These are phyloP conservation scores for Endoconidiophora polonica DNA, from an alignment of 2,329 filamentous ascomycete species.

Conservation along the genomic window DNA sequence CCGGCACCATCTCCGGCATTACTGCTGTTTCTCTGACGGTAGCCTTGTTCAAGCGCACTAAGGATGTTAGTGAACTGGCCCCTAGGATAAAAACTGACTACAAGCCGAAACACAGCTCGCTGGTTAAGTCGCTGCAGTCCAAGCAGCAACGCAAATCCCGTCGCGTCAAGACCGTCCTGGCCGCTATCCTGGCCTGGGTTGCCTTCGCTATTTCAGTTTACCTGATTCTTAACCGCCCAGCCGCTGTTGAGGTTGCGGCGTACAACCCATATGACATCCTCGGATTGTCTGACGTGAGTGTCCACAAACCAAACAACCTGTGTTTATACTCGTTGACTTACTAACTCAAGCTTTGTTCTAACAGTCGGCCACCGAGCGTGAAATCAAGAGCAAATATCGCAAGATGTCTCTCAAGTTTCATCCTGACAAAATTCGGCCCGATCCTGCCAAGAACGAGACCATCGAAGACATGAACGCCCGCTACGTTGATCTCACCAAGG, in stretches of 20 bases:
- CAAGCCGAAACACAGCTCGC: conserved; percentile 63
- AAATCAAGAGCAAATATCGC: conserved; percentile 86
- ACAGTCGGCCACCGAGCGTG: conserved; percentile 67
- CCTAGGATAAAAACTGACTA: conserved; percentile 33
- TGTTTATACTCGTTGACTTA: background rate
- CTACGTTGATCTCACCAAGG: conserved; percentile 93
- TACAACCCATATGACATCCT: conserved; percentile 98
- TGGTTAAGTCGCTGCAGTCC: conserved; percentile 67
- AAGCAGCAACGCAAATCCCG: conserved; percentile 83
- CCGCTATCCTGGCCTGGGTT: conserved; percentile 62
- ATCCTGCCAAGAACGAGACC: conserved; percentile 78
- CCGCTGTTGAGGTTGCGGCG: conserved; percentile 37
- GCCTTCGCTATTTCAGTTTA: conserved; percentile 85
- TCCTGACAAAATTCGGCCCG: conserved; percentile 79
- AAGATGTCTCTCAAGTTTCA: conserved; percentile 72
- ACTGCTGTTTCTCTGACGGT: conserved; percentile 85
- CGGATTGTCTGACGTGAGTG: conserved; percentile 58
- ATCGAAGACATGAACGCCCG: conserved; percentile 65
- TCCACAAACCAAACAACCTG: background rate
- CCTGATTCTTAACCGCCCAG: conserved; percentile 48
- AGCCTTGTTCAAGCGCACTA: conserved; percentile 41
- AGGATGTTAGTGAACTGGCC: conserved; percentile 30
- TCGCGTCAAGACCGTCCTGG: conserved; percentile 66
- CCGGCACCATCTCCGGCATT: conserved; percentile 75
- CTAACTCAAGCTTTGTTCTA: background rate